Conservation (phyloP, 257 asterid genomes). For the Capsicum chinense region DNA sequence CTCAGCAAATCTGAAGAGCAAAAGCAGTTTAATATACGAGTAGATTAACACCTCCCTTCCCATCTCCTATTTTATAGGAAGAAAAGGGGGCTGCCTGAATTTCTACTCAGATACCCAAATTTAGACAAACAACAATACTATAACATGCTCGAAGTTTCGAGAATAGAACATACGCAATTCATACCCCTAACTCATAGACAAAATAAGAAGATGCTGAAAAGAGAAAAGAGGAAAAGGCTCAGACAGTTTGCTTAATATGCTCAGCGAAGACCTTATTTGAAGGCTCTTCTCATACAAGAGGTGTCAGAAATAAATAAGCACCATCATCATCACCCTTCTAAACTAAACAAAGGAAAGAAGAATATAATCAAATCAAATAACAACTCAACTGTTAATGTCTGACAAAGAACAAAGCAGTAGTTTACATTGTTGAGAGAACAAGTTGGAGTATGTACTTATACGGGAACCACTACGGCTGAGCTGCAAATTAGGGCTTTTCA, state of each 20-base stretch:
- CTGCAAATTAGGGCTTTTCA: neutral
- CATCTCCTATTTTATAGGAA: constrained; percentile 22
- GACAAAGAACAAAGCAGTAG: neutral
- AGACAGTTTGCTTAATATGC: constrained; percentile 79
- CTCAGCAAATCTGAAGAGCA: constrained; percentile 91
- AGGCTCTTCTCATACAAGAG: constrained; percentile 88
- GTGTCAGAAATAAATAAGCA: constrained; percentile 77
- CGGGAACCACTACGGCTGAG: too few species aligned
- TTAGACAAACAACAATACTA: too few species aligned
- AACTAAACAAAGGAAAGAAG: neutral
- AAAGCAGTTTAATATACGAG: constrained; percentile 52
- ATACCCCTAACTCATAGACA: too few species aligned
- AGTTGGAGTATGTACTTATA: neutral
- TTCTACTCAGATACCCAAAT: constrained; percentile 46
- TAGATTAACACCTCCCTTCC: constrained; percentile 68
- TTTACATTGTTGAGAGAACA: neutral
- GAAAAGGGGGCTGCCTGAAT: constrained; percentile 79
- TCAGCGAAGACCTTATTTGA: constrained; percentile 57
- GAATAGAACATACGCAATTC: too few species aligned
- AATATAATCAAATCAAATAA: neutral
- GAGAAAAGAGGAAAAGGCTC: constrained; percentile 38
- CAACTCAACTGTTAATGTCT: neutral
- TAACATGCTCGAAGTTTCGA: too few species aligned
- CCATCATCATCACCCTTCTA: constrained; percentile 49
- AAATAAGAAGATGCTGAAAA: neutral